Evolutionary conservation across 768 basidiomycete species (phyloP).

Genomic region (Calocybe gangraenosa): DNA sequence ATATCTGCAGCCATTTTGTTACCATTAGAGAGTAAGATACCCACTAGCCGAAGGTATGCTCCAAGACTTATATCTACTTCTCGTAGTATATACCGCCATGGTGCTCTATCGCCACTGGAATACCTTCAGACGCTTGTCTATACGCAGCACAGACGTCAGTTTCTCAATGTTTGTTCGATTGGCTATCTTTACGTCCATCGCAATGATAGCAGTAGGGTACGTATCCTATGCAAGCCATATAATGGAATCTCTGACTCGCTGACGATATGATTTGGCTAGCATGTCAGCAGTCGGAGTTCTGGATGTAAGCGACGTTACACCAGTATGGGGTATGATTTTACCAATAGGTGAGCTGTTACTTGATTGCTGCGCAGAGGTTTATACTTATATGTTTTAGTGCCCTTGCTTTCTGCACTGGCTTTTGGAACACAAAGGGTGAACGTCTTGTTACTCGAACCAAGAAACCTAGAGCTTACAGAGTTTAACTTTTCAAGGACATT

Average conservation of each 20-base stretch:
- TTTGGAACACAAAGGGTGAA: slow-evolving; percentile 20
- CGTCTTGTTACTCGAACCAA: background rate
- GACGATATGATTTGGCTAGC: background rate
- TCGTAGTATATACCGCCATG: slow-evolving; percentile 14
- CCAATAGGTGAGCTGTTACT: slow-evolving; percentile 7
- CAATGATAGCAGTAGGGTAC: slow-evolving; percentile 3
- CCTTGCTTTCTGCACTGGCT: slow-evolving; percentile 14
- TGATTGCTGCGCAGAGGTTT: background rate
- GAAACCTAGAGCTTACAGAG: background rate
- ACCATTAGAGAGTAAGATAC: slow-evolving; percentile 17
- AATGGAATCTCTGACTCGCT: background rate
- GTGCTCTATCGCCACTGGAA: slow-evolving; percentile 14
- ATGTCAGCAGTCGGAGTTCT: slow-evolving; percentile 1
- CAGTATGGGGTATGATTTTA: slow-evolving; percentile 12
- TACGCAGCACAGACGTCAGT: slow-evolving; percentile 5
- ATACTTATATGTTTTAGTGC: slow-evolving; percentile 8
- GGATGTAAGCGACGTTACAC: background rate
- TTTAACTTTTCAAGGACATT: slow-evolving; percentile 7
- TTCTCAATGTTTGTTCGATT: slow-evolving; percentile 18
- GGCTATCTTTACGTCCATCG: slow-evolving; percentile 10
- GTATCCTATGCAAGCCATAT: background rate
- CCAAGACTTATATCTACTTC: background rate
- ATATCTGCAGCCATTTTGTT: slow-evolving; percentile 10
- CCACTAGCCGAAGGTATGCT: background rate
- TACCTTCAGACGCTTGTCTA: background rate